These are phyloP conservation scores for Gossypium davidsonii DNA, from an alignment of 441 rosid genomes.

Conservation along the genomic window DNA sequence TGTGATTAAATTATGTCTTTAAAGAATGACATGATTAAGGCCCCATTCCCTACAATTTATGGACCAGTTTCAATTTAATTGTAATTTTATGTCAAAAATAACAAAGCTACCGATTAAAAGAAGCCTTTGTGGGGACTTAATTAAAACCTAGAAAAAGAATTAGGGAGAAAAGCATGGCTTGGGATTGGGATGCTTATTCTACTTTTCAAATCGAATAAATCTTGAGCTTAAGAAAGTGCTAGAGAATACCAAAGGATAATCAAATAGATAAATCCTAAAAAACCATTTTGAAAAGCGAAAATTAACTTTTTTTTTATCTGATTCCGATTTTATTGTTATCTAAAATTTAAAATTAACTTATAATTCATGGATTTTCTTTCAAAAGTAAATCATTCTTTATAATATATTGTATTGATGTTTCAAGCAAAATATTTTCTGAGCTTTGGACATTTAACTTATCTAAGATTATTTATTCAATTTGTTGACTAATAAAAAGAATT, in stretches of 20 bases:
- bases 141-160: not conserved
- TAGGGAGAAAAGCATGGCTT: conserved; percentile 18
- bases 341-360: too few species aligned
- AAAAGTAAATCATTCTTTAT: not conserved
- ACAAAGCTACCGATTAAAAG: not conserved
- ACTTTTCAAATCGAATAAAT: conserved; percentile 10
- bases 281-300: not conserved
- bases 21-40: not conserved
- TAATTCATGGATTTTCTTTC: not conserved
- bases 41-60: conserved; percentile 6
- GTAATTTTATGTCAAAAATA: not conserved
- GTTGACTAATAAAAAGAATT: too few species aligned
- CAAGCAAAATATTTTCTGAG: not conserved
- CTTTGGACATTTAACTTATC: not conserved
- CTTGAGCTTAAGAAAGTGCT: conserved; percentile 5
- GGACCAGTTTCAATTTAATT: not conserved
- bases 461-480: not conserved
- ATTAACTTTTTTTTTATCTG: too few species aligned
- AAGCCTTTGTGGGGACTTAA: conserved; percentile 12
- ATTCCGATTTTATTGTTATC: too few species aligned
- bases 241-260: conserved; percentile 9
- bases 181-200: conserved; percentile 14
- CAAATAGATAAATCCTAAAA: not conserved
- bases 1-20: not conserved
- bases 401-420: not conserved